Conservation (phyloP, 225 moss, liverwort and hornwort genomes). For the Pleurozium schreberi region DNA sequence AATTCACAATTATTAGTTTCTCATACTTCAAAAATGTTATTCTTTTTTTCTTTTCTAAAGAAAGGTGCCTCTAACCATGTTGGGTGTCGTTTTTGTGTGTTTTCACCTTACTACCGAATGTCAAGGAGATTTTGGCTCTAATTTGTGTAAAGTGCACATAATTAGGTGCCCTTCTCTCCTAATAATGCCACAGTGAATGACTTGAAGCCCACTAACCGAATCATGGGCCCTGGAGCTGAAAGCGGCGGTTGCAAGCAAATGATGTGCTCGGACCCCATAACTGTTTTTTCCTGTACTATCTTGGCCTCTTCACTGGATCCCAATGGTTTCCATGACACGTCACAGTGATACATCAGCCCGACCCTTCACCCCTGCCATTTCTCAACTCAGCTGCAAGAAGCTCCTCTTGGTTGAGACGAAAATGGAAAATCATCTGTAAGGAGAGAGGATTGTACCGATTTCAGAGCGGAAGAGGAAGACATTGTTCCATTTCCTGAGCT, state of each 20-base stretch:
- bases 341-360: background rate
- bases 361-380: background rate
- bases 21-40: background rate
- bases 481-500: background rate
- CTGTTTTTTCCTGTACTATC: background rate
- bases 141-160: background rate
- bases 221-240: background rate
- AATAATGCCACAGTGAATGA: background rate
- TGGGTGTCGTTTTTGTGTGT: background rate
- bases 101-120: background rate
- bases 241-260: background rate
- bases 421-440: background rate
- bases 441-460: too few relatives aligned
- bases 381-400: background rate
- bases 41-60: too few relatives aligned
- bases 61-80: background rate
- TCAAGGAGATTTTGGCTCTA: background rate
- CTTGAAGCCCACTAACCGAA: background rate
- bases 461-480: background rate
- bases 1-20: background rate
- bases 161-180: background rate
- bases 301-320: slow-evolving; percentile 19
- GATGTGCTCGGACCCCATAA: background rate
- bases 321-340: background rate
- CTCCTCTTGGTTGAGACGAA: background rate